Percentiles rank a stretch among this genome's conserved stretches.
phyloP scores from a whole-genome alignment of 768 basidiomycete species.

The Trametes elegans region DNA sequence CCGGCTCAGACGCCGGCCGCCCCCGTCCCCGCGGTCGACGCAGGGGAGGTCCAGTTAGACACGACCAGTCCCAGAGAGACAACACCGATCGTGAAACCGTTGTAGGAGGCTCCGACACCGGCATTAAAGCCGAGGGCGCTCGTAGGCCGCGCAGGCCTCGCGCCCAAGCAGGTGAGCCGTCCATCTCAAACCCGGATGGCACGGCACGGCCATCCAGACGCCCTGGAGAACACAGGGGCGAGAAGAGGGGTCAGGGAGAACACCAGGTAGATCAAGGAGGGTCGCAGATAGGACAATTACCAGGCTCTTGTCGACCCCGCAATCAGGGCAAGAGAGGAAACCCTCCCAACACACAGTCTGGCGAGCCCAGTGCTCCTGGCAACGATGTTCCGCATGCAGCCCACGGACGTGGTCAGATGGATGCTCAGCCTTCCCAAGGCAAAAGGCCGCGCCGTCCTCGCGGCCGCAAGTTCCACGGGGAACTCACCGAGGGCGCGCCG shows the following conservation, averaged over 20 bases:
- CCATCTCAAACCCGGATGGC: neutral
- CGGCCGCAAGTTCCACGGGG: constrained; percentile 13
- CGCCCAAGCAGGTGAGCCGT: constrained; percentile 11
- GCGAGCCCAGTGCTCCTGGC: neutral
- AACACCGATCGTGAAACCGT: neutral
- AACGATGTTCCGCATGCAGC: neutral
- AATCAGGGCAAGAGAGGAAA: neutral
- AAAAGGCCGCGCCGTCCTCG: constrained; percentile 6
- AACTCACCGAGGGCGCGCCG: constrained; percentile 5
- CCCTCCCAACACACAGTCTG: neutral
- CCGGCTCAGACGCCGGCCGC: neutral
- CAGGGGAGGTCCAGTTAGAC: neutral
- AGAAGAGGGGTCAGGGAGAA: neutral
- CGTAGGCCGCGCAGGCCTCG: constrained; percentile 18
- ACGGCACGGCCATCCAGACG: neutral
- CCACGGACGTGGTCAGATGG: no score
- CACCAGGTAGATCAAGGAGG: neutral
- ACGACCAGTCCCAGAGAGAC: neutral
- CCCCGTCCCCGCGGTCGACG: neutral
- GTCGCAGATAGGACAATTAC: neutral
- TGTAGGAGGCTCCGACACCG: neutral
- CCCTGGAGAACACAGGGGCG: neutral
- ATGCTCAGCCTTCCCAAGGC: neutral
- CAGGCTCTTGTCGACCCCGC: neutral
- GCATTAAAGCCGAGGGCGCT: constrained; percentile 7